Evolutionary conservation across 1,139 yeast genomes (phyloP), one percentile per base, ranked within the genome.

Genomic region (Candida sp.): DNA sequence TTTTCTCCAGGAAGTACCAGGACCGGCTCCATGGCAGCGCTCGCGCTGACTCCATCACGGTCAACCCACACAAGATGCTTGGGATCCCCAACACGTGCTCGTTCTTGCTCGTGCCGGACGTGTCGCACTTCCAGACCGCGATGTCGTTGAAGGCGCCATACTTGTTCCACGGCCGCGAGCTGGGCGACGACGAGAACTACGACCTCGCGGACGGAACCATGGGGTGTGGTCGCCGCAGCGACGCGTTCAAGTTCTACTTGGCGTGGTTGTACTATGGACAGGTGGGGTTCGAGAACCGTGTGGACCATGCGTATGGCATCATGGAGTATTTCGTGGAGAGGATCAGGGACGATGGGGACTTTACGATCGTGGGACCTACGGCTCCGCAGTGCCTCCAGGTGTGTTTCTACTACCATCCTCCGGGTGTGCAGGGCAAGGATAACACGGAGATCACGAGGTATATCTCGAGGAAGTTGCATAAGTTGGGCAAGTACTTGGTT

Each of bases 21-120:
- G 52, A 67, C 49, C 78, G 80, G 60, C 66, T 90, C 58, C 62
- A 66, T 7, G 97, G 97, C 1, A 67, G 81, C 34, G 81, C 87
- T 46, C 65, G 77, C 30, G 96, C 96, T 1, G 83, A 90, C 66
- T 87, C 94, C n/a, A 76, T 90, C 51, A 90, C 97, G 2, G 83
- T 86, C 22, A 90, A 90, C 63, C 97, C 97, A 3, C 97, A 90
- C 70, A 90, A 90, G 63, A 86, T 89, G 90, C 78, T 90, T 44
- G 97, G 97, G n/a, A 91, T 88, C 6, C 96, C 97, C 44, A 85
- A 87, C 49, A 90, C 96, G 0, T 90, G 97, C 66, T 88, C 96
- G 25, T 90, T 90, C 65, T 72, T 90, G 54, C 74, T 90, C 48
- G 72, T 89, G 11, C 96, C 96, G 0, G 85, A 89, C 58, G 87